Percentiles rank a stretch among this genome's conserved stretches.
Evolutionary conservation across 305 asterid species (phyloP).

Genomic region (Fraxinus dipetala): DNA sequence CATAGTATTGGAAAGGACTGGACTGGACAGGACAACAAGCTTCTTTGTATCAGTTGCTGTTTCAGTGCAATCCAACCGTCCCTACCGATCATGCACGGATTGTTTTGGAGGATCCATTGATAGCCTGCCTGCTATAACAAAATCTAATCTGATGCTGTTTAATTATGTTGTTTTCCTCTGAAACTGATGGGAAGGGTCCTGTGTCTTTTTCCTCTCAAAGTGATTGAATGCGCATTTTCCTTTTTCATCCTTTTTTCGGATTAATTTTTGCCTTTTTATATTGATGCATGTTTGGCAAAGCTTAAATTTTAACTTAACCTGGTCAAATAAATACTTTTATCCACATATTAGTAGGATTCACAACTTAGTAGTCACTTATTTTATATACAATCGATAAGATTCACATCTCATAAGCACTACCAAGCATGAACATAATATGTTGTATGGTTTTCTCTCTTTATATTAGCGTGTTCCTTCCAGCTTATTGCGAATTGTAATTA

Average conservation of each 20-base stretch:
- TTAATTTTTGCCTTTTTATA: background rate
- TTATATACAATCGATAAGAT: background rate
- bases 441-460: background rate
- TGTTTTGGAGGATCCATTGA: constrained; percentile 1
- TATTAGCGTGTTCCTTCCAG: background rate
- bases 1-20: background rate
- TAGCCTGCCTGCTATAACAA: background rate
- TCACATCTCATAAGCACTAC: background rate
- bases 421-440: background rate
- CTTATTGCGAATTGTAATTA: background rate
- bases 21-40: background rate
- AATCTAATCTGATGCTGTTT: background rate
- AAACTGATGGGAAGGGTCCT: constrained; percentile 2
- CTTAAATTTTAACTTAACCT: background rate
- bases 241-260: background rate
- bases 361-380: background rate
- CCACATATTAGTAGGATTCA: background rate
- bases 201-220: background rate
- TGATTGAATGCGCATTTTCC: background rate
- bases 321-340: background rate
- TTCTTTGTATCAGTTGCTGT: background rate
- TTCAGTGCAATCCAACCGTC: background rate
- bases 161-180: background rate
- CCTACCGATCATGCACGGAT: background rate
- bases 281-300: background rate